A percentile compares a stretch with the other conserved stretches of the same genome.
These are phyloP conservation scores for Lactarius pseudohatsudake DNA, from an alignment of 768 basidiomycete species.

Conservation along the genomic window DNA sequence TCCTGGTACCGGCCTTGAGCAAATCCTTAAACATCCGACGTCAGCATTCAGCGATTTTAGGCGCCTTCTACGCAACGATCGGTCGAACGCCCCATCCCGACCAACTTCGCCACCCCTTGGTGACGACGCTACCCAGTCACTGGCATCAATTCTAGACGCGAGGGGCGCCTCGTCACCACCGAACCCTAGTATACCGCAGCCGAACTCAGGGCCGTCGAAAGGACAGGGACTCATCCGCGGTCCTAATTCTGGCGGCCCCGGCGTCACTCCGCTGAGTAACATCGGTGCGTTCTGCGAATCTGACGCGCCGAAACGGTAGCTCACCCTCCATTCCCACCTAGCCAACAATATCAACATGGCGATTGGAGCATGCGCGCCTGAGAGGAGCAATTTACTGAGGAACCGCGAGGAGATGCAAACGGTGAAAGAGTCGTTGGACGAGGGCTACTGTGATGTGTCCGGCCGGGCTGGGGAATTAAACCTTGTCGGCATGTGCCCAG, in stretches of 20 bases:
- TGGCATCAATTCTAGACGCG: neutral
- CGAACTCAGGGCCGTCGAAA: constrained; percentile 21
- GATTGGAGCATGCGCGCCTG: constrained; percentile 73
- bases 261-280: constrained; percentile 43
- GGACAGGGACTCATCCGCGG: constrained; percentile 15
- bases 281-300: constrained; percentile 39
- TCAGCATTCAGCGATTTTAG: constrained; percentile 19
- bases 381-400: constrained; percentile 58
- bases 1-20: constrained; percentile 22
- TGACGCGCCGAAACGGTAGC: neutral
- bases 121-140: neutral
- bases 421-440: constrained; percentile 73
- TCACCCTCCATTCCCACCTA: constrained; percentile 8
- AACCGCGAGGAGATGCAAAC: constrained; percentile 68
- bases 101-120: neutral
- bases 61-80: constrained; percentile 20
- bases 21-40: constrained; percentile 15
- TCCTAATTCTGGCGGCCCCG: constrained; percentile 25
- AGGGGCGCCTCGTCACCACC: constrained; percentile 6
- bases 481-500: constrained; percentile 50
- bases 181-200: neutral
- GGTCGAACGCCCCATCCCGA: neutral
- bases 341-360: constrained; percentile 41
- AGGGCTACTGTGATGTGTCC: constrained; percentile 80
- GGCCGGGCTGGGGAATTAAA: constrained; percentile 61